Base-by-base conservation (phyloP, 73 alveolate species). In the Loxodes magnus region DNA sequence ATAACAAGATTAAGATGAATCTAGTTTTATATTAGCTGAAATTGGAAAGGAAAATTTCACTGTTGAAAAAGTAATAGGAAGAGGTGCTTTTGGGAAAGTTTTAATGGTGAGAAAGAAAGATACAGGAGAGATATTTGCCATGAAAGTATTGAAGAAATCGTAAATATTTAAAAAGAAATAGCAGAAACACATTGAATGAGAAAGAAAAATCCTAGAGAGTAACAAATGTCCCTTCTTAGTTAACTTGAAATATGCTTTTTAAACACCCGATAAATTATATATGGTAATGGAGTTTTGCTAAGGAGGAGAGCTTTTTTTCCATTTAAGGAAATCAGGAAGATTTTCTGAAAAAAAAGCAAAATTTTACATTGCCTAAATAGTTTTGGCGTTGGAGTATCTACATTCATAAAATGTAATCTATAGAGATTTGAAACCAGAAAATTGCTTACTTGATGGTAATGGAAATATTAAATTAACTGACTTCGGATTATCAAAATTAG, bases 401-500 rank as follows among this genome's bases (percentile, higher is more conserved):
- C 98, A 90, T 37, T 51, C 55, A 30, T 34, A 73, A 43, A 86
- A 80, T 2, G 81, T 80, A 33, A 77, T 77, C 17, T 90, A 90
- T 72, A 57, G 98, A 46, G 98, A 90, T 65, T 46, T 90, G 38
- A 90, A 90, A 58, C 92, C 93, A 23, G 98, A 90, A 57, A 90
- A 90, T 62, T 82, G 85, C 14, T 65, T 90, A 14, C 64, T 90
- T 59, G 96, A 85, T 56, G 53, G 38, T 2, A 21, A 25, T 28
- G 78, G 71, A 10, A 24, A 77, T 46, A 37, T 72, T 34, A 51
- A 24, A 50, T 71, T 89, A 64, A 82, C 93, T 25, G 98, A 89
- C 68, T 89, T 89, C 37, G 98, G 98, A 24, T 67, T 89, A 30
- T 88, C 96, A 0, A 85, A 89, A 68, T 58, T 62, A 46, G 39